phyloP scores from a whole-genome alignment of 306 rosid genomes.

The Cicer arietinum region DNA sequence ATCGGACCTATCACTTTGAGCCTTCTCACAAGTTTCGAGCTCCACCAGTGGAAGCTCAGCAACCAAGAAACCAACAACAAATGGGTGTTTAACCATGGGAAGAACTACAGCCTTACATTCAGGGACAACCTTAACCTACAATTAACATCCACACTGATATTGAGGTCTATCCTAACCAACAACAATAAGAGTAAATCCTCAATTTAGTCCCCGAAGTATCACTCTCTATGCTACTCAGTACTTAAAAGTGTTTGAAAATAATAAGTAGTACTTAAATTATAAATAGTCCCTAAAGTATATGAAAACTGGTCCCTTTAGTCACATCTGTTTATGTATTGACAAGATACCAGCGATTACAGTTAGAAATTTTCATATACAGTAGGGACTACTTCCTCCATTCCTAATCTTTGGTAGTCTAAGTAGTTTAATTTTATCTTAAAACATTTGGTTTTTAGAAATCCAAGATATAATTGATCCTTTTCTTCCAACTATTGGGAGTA shows the following conservation, averaged over 20 bases:
- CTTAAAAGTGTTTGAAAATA: neutral
- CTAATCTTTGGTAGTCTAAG: neutral
- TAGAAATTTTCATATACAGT: neutral
- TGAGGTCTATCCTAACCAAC: slow-evolving; percentile 29
- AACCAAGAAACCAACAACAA: slow-evolving; percentile 97
- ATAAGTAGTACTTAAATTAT: neutral
- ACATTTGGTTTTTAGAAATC: neutral
- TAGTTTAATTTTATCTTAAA: neutral
- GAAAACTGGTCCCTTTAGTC: neutral
- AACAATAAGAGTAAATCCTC: neutral
- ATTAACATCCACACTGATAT: slow-evolving; percentile 32
- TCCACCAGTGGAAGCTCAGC: slow-evolving; percentile 84
- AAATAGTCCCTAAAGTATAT: neutral
- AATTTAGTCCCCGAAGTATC: neutral
- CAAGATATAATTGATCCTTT: neutral
- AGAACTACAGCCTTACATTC: slow-evolving; percentile 79
- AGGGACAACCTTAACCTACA: slow-evolving; percentile 70
- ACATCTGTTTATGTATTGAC: neutral
- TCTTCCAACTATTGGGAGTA: slow-evolving; percentile 4
- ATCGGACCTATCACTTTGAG: slow-evolving; percentile 53
- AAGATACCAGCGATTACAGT: neutral
- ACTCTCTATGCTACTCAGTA: neutral
- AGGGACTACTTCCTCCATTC: neutral
- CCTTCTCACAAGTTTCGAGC: slow-evolving; percentile 46
- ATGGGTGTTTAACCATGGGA: slow-evolving; percentile 94